Percentiles rank a stretch among this genome's conserved stretches.
Conservation (phyloP, 2,329 filamentous ascomycete genomes). For the Fusarium sp. region DNA sequence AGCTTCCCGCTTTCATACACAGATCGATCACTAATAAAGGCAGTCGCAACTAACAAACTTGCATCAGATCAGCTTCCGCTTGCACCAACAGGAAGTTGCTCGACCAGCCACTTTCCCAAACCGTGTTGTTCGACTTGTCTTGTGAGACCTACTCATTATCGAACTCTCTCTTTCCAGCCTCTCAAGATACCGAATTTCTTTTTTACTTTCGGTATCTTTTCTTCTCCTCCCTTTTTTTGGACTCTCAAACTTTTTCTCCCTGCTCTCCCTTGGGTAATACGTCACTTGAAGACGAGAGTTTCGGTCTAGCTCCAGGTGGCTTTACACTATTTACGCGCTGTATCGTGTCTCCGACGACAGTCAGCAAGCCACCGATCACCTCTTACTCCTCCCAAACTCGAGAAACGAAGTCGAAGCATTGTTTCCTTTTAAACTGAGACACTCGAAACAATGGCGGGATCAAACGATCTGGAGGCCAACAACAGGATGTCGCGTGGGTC, state of each 20-base stretch:
- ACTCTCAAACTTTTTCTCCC: background rate
- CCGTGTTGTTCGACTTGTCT: slow-evolving; percentile 13
- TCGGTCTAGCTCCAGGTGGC: slow-evolving; percentile 23
- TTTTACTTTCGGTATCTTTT: background rate
- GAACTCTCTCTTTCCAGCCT: slow-evolving; percentile 12
- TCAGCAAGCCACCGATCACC: slow-evolving; percentile 11
- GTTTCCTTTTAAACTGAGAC: slow-evolving; percentile 5
- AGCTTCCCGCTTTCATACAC: slow-evolving; percentile 21
- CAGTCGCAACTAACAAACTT: slow-evolving; percentile 16
- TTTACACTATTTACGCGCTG: slow-evolving; percentile 13
- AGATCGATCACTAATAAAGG: background rate
- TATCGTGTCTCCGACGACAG: slow-evolving; percentile 6
- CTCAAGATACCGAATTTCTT: background rate
- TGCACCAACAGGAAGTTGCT: slow-evolving; percentile 7
- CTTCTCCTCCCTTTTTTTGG: slow-evolving; percentile 1
- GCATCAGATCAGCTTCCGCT: background rate
- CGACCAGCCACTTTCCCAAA: slow-evolving; percentile 23
- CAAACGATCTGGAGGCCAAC: slow-evolving; percentile 26
- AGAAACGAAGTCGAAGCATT: background rate
- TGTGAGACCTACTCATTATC: slow-evolving; percentile 17
- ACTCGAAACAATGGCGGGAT: slow-evolving; percentile 21
- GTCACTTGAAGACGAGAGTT: slow-evolving; percentile 23
- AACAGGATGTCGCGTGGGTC: slow-evolving; percentile 7
- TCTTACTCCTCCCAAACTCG: slow-evolving; percentile 1
- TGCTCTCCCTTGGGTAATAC: slow-evolving; percentile 1